A percentile compares a stretch with the other conserved stretches of the same genome.
Evolutionary conservation across 371 early-diverging fungal genomes (phyloP).

Genomic region (Mycotypha africana): DNA sequence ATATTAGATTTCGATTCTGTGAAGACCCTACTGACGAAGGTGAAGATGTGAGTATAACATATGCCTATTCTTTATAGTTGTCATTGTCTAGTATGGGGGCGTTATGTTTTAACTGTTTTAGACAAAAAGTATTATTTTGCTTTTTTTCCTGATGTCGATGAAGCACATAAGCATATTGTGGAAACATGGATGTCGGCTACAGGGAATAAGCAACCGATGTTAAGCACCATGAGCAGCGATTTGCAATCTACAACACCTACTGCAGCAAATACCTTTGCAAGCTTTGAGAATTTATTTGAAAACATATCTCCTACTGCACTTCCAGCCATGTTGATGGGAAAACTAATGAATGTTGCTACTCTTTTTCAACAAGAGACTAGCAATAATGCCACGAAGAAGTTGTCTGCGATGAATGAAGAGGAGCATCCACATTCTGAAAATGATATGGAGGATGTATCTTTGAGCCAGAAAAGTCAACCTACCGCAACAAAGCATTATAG

Average conservation of each 20-base stretch:
- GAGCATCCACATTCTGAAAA: too few species aligned
- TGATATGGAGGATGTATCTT: too few species aligned
- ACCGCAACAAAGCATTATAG: too few species aligned
- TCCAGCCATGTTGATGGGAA: slow-evolving; percentile 19
- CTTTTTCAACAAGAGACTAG: slow-evolving; percentile 10
- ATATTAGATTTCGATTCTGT: slow-evolving; percentile 46
- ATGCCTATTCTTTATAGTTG: too few species aligned
- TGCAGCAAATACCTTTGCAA: slow-evolving; percentile 1
- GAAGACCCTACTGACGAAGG: slow-evolving; percentile 28
- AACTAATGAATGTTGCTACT: slow-evolving; percentile 9
- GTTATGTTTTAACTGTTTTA: too few species aligned
- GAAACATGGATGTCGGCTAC: slow-evolving; percentile 7
- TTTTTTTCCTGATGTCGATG: slow-evolving; percentile 41
- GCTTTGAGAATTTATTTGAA: slow-evolving; percentile 11
- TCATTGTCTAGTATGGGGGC: too few species aligned
- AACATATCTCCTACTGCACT: slow-evolving; percentile 18
- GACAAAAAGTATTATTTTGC: slow-evolving; percentile 59
- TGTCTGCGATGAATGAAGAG: too few species aligned
- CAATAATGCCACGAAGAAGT: too few species aligned
- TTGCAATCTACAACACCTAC: too few species aligned
- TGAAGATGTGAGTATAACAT: slow-evolving; percentile 60
- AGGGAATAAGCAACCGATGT: too few species aligned
- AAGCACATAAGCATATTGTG: slow-evolving; percentile 6
- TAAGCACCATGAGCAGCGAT: too few species aligned
- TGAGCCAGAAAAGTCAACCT: too few species aligned